Evolutionary conservation across 106 monocot genomes (phyloP), one percentile per base, ranked within the genome.

Genomic region (Allium cepa): DNA sequence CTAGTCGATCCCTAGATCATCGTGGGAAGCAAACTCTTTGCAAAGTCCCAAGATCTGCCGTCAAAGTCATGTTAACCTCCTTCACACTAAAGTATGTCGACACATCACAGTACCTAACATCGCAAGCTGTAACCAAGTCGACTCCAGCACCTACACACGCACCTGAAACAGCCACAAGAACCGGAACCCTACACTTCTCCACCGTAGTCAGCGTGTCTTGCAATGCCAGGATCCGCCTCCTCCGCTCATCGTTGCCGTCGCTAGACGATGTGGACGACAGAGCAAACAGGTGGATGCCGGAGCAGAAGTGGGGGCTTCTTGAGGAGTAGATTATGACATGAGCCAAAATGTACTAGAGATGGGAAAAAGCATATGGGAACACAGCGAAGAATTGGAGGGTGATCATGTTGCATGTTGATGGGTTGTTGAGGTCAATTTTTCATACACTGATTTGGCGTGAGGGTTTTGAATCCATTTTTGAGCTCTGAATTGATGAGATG

Each of bases 111-210:
- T 69, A 93, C 50, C 99, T 67, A 16, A 93, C n/a, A 72, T 99
- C 99, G 75, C 99, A 99, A 63, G 99, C 89, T 49, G 79, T 57
- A 2, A 69, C 75, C 46, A 99, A 78, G 45, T 99, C 99, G 16
- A 93, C 81, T 13, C 87, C 99, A 17, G 72, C 99, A 50, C 99
- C 99, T 62, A 99, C 60, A 81, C 99, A 99, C 4, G 82, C 92
- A 55, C 99, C 99, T n/a, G 81, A 73, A 64, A 99, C 78, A 47
- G 78, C 89, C 8, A 87, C 90, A n/a, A 93, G 60, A 46, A 99
- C 99, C n/a, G 99, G 99, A 75, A 81, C 87, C 52, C 87, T 76
- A 80, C 84, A 92, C 60, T 68, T 68, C 78, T 97, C 92, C 59
- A 97, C 9, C 46, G 84, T 82, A 26, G 97, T 68, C 58, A 92